phyloP scores from a whole-genome alignment of 2,329 filamentous ascomycete genomes.

The Talaromyces sp. region DNA sequence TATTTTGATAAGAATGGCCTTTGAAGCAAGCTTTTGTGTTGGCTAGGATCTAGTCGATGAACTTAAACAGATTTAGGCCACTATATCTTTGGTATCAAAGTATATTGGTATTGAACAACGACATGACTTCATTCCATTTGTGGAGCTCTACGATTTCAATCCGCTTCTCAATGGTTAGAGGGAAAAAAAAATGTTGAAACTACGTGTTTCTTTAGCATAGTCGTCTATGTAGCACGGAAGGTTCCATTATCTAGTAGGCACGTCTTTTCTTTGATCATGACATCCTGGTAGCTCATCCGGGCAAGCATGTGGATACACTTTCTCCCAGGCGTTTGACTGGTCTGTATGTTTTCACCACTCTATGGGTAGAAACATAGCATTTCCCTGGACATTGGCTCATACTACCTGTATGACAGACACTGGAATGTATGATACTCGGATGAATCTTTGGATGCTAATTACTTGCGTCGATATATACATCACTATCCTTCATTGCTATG shows the following conservation, averaged over 20 bases:
- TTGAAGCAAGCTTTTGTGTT: background rate
- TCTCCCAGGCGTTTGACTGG: background rate
- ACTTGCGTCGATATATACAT: background rate
- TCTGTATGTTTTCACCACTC: background rate
- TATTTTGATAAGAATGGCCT: background rate
- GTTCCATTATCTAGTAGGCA: background rate
- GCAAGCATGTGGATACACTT: background rate
- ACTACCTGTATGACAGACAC: background rate
- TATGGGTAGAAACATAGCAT: background rate
- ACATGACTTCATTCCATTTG: background rate
- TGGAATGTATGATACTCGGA: background rate
- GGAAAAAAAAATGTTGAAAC: background rate
- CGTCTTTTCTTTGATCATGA: background rate
- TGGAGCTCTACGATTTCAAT: background rate
- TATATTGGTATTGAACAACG: background rate
- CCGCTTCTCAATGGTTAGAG: background rate
- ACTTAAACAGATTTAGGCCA: background rate
- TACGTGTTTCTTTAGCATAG: background rate
- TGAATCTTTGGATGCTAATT: background rate
- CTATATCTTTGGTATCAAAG: background rate
- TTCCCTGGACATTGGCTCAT: too few relatives aligned
- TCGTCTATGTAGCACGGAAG: background rate
- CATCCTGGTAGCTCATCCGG: background rate
- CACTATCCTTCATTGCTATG: background rate
- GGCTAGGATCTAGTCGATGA: background rate